A percentile compares a stretch with the other conserved stretches of the same genome.
These are phyloP conservation scores for Marasmius oreades DNA, from an alignment of 1,284 basidiomycete species.

Conservation along the genomic window DNA sequence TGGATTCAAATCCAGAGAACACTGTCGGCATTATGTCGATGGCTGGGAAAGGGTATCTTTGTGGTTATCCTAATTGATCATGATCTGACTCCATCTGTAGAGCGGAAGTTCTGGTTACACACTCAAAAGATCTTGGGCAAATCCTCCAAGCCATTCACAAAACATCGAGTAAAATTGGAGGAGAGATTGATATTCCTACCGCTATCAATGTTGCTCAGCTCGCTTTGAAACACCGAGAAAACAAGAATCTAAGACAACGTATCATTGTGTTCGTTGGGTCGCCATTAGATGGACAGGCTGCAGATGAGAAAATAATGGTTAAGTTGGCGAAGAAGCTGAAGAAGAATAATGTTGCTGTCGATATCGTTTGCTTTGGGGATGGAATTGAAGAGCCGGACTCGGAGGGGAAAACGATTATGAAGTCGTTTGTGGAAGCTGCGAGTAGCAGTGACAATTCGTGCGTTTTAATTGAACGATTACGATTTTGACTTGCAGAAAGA, in stretches of 20 bases:
- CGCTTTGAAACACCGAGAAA: conserved; percentile 96
- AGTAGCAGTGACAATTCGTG: conserved; percentile 82
- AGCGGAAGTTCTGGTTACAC: conserved; percentile 93
- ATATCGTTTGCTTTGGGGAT: conserved; percentile 82
- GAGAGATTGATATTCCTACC: conserved; percentile 82
- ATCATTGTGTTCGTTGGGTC: conserved; percentile 93
- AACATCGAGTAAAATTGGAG: conserved; percentile 69
- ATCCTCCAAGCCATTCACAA: conserved; percentile 80
- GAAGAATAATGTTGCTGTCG: conserved; percentile 98
- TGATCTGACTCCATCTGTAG: conserved; percentile 37
- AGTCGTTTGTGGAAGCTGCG: conserved; percentile 75
- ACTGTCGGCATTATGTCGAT: conserved; percentile 98
- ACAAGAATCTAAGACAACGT: conserved; percentile 96
- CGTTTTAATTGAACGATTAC: conserved; percentile 23
- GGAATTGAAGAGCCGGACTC: conserved; percentile 61
- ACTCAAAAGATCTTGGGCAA: conserved; percentile 93
- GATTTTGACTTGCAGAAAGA: not conserved
- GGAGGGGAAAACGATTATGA: conserved; percentile 60
- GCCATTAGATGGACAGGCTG: conserved; percentile 66
- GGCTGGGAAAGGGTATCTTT: conserved; percentile 85
- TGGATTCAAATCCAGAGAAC: conserved; percentile 94
- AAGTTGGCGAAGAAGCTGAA: conserved; percentile 95
- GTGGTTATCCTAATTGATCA: not conserved
- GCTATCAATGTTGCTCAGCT: conserved; percentile 93
- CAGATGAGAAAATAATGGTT: conserved; percentile 75